Base-by-base conservation (phyloP, 768 basidiomycete genomes). In the Daedaleopsis sinensis region DNA sequence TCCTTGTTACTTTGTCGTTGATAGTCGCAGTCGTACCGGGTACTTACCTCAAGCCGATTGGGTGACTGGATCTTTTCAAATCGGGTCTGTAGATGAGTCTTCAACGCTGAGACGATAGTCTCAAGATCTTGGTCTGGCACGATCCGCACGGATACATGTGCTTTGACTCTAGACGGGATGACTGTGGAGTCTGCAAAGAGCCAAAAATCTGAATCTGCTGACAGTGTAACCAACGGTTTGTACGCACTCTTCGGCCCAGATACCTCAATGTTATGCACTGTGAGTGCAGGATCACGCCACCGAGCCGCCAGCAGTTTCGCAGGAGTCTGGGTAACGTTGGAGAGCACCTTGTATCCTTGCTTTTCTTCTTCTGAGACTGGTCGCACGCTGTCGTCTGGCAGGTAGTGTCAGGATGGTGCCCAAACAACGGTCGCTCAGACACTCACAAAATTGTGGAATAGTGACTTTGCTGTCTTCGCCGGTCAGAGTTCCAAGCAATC, bases 121-220 rank as follows among this genome's bases (percentile, higher is more conserved):
- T 89, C 84, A 5, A 96, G 76, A 57, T 88, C 84, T 73, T 98
- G 96, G 70, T 98, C 94, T 1, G 96, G 96, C 0, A 99, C 96
- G 65, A 98, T 91, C 13, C 96, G 91, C 60, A 98, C 74, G 5
- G 94, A 96, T 7, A 98, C 82, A 63, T 92, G 88, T 1, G 95
- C 86, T n/a, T 83, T 85, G 27, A 96, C 93, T 10, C 79, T 82
- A 1, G 87, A 85, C 0, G 96, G 95, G 48, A 98, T 98, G 60
- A 98, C 87, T 1, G 96, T 96, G 4, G 90, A 79, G 71, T 93
- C 92, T 93, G 52, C 8, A 11, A 7, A 18, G 23, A 5, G 27
- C 27, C 27, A 32, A 7, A 7, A 32, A 32, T 32, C 27, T 32
- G 27, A 32, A 7, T 32, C 27, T 32, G 27, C 27, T 32, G 7